These are phyloP conservation scores for Platanthera zijinensis DNA, from an alignment of 106 monocot genomes.

Conservation along the genomic window DNA sequence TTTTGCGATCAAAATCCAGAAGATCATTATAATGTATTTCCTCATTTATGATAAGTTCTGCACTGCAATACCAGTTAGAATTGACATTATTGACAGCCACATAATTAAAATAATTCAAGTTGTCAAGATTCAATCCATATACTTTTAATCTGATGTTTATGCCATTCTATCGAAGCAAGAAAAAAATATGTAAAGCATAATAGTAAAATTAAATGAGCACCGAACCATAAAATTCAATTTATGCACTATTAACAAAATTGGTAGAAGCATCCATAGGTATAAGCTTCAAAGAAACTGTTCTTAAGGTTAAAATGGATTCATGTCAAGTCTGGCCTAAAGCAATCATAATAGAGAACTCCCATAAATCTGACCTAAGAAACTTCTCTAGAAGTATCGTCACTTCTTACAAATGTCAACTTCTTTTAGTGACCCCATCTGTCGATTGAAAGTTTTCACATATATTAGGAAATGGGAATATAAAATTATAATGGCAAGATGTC, in stretches of 20 bases:
- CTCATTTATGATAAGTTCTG: slow-evolving; percentile 64
- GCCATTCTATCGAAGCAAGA: neutral
- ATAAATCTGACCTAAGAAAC: too few relatives aligned
- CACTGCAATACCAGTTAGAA: slow-evolving; percentile 28
- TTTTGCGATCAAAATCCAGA: slow-evolving; percentile 20
- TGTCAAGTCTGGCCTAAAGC: too few relatives aligned
- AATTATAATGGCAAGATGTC: too few relatives aligned
- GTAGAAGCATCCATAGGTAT: neutral
- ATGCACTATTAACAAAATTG: neutral
- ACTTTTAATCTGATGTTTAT: neutral
- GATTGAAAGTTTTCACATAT: too few relatives aligned
- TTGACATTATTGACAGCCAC: neutral
- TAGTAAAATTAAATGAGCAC: neutral
- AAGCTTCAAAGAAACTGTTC: neutral
- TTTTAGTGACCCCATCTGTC: too few relatives aligned
- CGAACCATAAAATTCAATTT: neutral
- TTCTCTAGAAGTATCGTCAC: too few relatives aligned
- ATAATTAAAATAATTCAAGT: neutral
- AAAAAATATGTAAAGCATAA: neutral
- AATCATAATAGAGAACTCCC: too few relatives aligned
- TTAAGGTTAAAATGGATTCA: too few relatives aligned
- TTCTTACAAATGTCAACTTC: too few relatives aligned
- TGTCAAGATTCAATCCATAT: neutral
- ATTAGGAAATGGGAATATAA: too few relatives aligned
- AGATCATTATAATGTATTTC: slow-evolving; percentile 88